These are phyloP conservation scores for Penicillium paxilli DNA, from an alignment of 495 filamentous ascomycete species.

Conservation along the genomic window DNA sequence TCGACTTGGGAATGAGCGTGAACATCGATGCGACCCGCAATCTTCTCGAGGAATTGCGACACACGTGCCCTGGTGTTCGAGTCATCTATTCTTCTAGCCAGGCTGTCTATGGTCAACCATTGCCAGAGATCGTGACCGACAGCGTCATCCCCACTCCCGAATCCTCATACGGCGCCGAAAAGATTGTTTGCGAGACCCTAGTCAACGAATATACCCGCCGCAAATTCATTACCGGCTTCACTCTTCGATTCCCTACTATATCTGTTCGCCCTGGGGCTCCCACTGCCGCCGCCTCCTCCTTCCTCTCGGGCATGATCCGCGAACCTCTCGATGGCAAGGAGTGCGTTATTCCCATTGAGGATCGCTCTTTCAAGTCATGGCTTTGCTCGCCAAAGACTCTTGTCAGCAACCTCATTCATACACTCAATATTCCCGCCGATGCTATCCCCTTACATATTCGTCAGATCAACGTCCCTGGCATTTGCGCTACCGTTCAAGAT, in stretches of 20 bases:
- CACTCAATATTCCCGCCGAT: conserved; percentile 51
- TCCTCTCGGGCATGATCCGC: conserved; percentile 68
- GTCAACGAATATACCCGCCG: conserved; percentile 72
- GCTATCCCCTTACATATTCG: conserved; percentile 55
- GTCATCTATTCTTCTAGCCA: conserved; percentile 62
- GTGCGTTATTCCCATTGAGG: conserved; percentile 62
- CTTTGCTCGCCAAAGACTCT: conserved; percentile 63
- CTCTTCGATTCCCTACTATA: conserved; percentile 71
- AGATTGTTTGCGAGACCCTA: conserved; percentile 69
- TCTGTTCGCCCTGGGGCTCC: conserved; percentile 69
- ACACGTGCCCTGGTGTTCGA: conserved; percentile 55
- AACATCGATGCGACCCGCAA: conserved; percentile 70
- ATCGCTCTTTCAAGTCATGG: conserved; percentile 61
- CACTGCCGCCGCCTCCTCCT: conserved; percentile 66
- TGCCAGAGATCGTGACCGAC: conserved; percentile 52
- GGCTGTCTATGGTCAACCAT: conserved; percentile 57
- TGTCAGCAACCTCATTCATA: conserved; percentile 63
- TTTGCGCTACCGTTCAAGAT: conserved; percentile 66
- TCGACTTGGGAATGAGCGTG: conserved; percentile 66
- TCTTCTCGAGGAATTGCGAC: conserved; percentile 58
- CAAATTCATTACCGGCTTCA: conserved; percentile 63
- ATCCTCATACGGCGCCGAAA: conserved; percentile 72
- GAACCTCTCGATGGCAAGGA: conserved; percentile 59
- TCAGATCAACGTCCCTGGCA: conserved; percentile 69
- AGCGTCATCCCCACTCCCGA: conserved; percentile 63